Evolutionary conservation across 805 yeast species (phyloP), one percentile per base, ranked within the genome.

Genomic region (Candida nitratophila): DNA sequence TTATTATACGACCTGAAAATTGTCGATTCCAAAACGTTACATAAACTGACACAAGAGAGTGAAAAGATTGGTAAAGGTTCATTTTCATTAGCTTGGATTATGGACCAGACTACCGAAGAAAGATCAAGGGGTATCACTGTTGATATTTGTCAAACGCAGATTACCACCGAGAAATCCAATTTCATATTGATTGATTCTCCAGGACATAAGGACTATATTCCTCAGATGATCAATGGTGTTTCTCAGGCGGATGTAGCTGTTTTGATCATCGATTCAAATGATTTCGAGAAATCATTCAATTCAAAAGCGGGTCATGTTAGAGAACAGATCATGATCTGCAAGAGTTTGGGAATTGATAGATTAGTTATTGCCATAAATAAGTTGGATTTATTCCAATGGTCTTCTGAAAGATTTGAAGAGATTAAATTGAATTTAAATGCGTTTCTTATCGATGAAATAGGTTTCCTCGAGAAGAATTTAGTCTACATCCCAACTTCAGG

Each of bases 181-280:
- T 83, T 81, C 57, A 80, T 87, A 1, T 81, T 88, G 4, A 77
- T 86, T 44, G 95, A 86, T 64, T 89, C 95, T 1, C 95, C 95
- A 0, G 95, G 95, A 0, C 95, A 86, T 61, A 71, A 73, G 47
- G 93, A 86, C 55, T 86, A 83, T 60, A 85, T 86, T 29, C 95
- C 95, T 4, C 86, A 83, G 53, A 83, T 86, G 88, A 84, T 86
- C 51, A 84, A 86, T 26, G 95, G 95, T 26, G 83, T 86, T 1
- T 66, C 84, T 3, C 89, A 83, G 54, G 90, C 93, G 0, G 93
- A 86, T 54, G 60, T 81, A 37, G 90, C 90, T 0, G 67, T 86
- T 16, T 67, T 85, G 34, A 86, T 86, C 11, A 77, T 86, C 17
- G 95, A 86, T 58, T 60, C 86, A 2, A 79, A 82, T 33, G 88